Evolutionary conservation across 2,329 filamentous ascomycete genomes (phyloP), one percentile per base, ranked within the genome.

Genomic region (Fusarium sacchari): DNA sequence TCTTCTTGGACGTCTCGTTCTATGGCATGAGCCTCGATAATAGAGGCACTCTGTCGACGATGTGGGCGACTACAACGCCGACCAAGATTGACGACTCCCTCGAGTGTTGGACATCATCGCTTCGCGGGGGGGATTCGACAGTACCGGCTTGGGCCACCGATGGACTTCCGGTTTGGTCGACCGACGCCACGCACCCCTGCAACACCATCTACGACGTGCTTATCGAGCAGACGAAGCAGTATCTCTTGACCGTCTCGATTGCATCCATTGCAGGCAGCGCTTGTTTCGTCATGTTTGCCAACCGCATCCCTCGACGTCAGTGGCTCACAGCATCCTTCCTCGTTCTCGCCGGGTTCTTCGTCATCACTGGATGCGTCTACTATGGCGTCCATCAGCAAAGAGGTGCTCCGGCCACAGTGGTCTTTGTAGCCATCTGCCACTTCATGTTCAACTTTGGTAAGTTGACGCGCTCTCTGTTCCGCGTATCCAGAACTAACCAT

Each of bases 381-480:
- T 88, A 86, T 63, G 82, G 82, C 18, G 86, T 87, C 4, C 82
- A 83, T 49, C 84, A 83, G 36, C 81, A 80, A 15, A 30, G 77
- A 5, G 82, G 80, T 2, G 84, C 85, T 2, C 84, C 84, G 4
- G 84, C 83, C 18, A 89, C 86, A 5, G 83, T 89, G 3, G 83
- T 84, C 4, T 81, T 87, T 53, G 86, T 88, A 28, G 86, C 87
- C 22, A 78, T 89, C 20, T 87, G 86, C 44, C 86, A 88, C 66
- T 87, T 88, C 69, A 80, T 87, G 69, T 89, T 89, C 73, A 89
- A 89, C 71, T 86, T 89, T 78, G 87, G 86, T 86, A 73, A 57
- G 82, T 55, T 40, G n/a, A n/a, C 20, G 7, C 22, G n/a, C 34
- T 42, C 56, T 40, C 43, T 40, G 20, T 26, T 30, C 15, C 20